Evolutionary conservation across 2,329 filamentous ascomycete genomes (phyloP).

Genomic region (Trichoderma endophyticum): DNA sequence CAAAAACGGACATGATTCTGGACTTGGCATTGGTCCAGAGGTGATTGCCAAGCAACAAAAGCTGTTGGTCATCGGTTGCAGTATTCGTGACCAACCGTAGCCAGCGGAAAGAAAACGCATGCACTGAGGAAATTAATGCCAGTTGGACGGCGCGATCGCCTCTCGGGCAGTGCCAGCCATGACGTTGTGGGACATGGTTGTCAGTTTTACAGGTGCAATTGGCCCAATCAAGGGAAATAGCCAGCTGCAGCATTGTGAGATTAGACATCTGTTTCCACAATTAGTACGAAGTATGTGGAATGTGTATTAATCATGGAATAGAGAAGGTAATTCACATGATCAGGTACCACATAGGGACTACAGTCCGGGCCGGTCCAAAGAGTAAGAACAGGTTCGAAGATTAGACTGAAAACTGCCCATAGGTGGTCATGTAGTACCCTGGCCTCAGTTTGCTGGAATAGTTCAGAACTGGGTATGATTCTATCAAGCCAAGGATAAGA

Average conservation of each 20-base stretch:
- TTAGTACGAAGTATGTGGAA: background rate
- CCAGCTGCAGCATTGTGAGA: background rate
- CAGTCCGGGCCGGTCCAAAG: constrained; percentile 5
- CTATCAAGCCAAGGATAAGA: background rate
- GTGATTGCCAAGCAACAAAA: background rate
- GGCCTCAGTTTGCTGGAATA: background rate
- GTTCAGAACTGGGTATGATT: background rate
- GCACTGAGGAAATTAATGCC: background rate
- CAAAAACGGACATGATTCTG: background rate
- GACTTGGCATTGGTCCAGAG: constrained; percentile 1
- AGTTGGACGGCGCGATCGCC: background rate
- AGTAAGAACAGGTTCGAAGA: background rate
- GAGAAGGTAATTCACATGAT: background rate
- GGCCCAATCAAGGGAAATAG: background rate
- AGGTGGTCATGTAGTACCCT: background rate
- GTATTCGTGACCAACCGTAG: background rate
- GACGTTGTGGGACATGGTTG: background rate
- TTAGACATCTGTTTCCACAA: background rate
- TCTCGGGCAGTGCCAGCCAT: background rate
- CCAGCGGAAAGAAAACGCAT: background rate
- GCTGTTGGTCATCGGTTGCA: background rate
- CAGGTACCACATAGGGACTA: background rate
- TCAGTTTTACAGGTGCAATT: background rate
- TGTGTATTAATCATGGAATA: background rate
- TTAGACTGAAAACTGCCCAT: background rate